Evolutionary conservation across 2,329 filamentous ascomycete species (phyloP).

Genomic region (Monosporascus cannonballus): DNA sequence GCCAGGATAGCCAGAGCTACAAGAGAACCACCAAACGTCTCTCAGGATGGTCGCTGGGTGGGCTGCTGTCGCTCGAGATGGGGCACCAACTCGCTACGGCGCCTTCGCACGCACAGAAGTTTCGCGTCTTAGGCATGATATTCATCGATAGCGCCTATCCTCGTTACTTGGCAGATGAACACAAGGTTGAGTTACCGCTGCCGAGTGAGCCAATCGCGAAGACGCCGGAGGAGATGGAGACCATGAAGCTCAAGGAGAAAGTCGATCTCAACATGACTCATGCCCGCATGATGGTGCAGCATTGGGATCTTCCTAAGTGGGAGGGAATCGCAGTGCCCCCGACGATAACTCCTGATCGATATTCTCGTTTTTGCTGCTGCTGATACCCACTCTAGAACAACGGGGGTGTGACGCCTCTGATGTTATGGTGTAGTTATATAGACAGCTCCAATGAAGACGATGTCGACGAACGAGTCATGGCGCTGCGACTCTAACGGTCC

Average conservation of each 20-base stretch:
- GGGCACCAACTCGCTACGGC: constrained; percentile 34
- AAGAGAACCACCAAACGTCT: too few relatives aligned
- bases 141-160: constrained; percentile 47
- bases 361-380: too few relatives aligned
- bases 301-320: constrained; percentile 22
- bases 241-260: constrained; percentile 24
- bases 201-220: constrained; percentile 22
- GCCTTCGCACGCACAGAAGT: constrained; percentile 17
- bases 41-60: constrained; percentile 48
- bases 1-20: too few relatives aligned
- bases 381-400: too few relatives aligned
- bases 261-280: constrained; percentile 27
- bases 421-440: too few relatives aligned
- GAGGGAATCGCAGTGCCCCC: constrained; percentile 27
- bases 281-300: constrained; percentile 22
- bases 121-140: constrained; percentile 43
- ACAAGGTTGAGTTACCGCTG: constrained; percentile 6
- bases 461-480: too few relatives aligned
- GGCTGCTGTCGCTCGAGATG: constrained; percentile 45
- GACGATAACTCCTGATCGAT: constrained; percentile 27
- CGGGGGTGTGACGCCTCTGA: too few relatives aligned
- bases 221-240: constrained; percentile 19
- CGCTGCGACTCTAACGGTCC: too few relatives aligned
- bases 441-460: too few relatives aligned
- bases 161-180: constrained; percentile 9